Conservation (phyloP, 495 filamentous ascomycete genomes). For the Cladorrhinum samala region DNA sequence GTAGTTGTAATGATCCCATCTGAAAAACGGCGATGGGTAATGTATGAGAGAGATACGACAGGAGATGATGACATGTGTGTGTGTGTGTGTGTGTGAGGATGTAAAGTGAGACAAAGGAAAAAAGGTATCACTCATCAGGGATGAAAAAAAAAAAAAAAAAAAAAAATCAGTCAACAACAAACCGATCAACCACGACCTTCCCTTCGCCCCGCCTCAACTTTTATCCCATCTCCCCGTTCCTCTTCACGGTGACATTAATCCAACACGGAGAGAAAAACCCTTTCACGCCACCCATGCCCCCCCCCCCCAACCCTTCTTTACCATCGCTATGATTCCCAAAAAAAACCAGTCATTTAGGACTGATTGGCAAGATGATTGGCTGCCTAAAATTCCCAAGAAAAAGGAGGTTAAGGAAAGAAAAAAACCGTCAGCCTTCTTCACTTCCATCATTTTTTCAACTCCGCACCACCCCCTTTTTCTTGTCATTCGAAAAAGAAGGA, state of each 20-base stretch:
- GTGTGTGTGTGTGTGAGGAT: neutral
- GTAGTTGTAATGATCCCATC: neutral
- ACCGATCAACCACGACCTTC: neutral
- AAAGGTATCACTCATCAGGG: slow-evolving; percentile 19
- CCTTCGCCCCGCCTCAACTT: neutral
- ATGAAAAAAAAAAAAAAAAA: neutral
- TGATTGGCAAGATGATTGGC: slow-evolving; percentile 44
- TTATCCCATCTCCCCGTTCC: neutral
- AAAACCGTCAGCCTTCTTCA: slow-evolving; percentile 28
- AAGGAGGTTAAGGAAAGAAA: too few species aligned
- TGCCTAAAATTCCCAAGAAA: slow-evolving; percentile 27
- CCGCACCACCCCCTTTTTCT: slow-evolving; percentile 2
- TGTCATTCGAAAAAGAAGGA: slow-evolving; percentile 3
- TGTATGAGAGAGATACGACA: neutral
- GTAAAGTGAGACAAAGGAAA: slow-evolving; percentile 3
- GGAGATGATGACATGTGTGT: neutral
- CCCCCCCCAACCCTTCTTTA: too few species aligned
- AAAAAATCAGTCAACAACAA: neutral
- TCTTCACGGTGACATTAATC: neutral
- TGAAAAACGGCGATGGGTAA: neutral
- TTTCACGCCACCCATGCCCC: too few species aligned
- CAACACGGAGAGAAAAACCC: too few species aligned
- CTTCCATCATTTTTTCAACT: too few species aligned
- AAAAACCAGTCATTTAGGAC: slow-evolving; percentile 21
- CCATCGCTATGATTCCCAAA: neutral